These are phyloP conservation scores for Piloderma croceum DNA, from an alignment of 768 basidiomycete genomes.

Conservation along the genomic window DNA sequence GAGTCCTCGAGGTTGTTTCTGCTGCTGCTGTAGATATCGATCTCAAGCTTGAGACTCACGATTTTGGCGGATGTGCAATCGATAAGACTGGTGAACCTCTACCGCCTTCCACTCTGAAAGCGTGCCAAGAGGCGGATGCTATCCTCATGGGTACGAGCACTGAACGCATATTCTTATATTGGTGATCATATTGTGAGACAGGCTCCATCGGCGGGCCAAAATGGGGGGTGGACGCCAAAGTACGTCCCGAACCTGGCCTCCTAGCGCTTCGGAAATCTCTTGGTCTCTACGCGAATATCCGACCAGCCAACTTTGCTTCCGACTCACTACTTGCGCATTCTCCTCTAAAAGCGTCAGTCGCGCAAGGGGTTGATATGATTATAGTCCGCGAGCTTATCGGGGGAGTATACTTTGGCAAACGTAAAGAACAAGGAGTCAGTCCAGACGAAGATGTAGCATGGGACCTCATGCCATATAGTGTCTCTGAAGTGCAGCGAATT, in stretches of 20 bases:
- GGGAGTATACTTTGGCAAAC: constrained; percentile 90
- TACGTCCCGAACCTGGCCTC: constrained; percentile 91
- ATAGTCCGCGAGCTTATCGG: constrained; percentile 96
- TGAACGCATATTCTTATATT: background rate
- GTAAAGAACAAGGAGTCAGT: constrained; percentile 75
- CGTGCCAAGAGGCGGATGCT: constrained; percentile 91
- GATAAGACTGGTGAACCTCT: constrained; percentile 83
- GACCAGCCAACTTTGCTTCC: constrained; percentile 92
- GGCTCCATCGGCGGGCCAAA: constrained; percentile 99
- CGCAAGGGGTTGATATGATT: constrained; percentile 82
- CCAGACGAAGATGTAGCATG: constrained; percentile 68
- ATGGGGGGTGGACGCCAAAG: constrained; percentile 86
- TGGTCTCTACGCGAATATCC: constrained; percentile 96
- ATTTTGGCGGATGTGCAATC: constrained; percentile 92
- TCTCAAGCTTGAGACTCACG: constrained; percentile 67
- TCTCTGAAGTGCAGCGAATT: constrained; percentile 87
- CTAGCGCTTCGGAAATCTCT: constrained; percentile 85
- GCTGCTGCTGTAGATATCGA: constrained; percentile 56
- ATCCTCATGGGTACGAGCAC: constrained; percentile 78
- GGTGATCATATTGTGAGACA: constrained; percentile 26
- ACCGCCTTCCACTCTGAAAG: constrained; percentile 77
- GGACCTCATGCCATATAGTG: constrained; percentile 93
- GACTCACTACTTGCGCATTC: constrained; percentile 83
- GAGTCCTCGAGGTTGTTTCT: constrained; percentile 71
- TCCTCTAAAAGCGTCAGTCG: constrained; percentile 83